Evolutionary conservation across 495 filamentous ascomycete species (phyloP).

Genomic region (Aspergillus olivimuriae): DNA sequence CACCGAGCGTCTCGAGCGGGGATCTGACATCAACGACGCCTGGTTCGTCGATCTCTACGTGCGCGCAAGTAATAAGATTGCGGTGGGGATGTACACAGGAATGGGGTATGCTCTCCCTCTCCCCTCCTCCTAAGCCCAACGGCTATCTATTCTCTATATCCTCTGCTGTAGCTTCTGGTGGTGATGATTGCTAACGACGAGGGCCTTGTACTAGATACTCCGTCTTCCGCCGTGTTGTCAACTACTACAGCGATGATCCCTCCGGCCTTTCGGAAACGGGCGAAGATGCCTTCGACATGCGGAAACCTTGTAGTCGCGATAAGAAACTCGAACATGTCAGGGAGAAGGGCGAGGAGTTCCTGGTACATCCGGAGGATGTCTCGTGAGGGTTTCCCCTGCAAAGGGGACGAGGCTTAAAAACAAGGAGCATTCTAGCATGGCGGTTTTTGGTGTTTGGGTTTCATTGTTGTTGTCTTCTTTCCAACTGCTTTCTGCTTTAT

Average conservation of each 20-base stretch:
- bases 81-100: conserved; percentile 78
- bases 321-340: conserved; percentile 69
- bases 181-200: background rate
- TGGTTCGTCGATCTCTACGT: conserved; percentile 98
- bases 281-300: conserved; percentile 95
- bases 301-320: conserved; percentile 83
- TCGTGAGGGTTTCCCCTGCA: conserved; percentile 25
- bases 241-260: conserved; percentile 85
- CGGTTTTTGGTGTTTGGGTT: conserved; percentile 11
- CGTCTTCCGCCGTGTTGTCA: conserved; percentile 79
- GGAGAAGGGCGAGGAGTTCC: conserved; percentile 73
- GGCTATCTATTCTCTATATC: no score
- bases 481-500: no score
- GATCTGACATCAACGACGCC: conserved; percentile 70
- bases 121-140: no score
- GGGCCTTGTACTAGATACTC: conserved; percentile 44
- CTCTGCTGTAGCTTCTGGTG: conserved; percentile 2
- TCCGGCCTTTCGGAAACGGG: conserved; percentile 46
- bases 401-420: background rate
- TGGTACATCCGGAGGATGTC: conserved; percentile 77
- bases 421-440: conserved; percentile 5
- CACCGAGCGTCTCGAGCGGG: conserved; percentile 69
- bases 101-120: conserved; percentile 60
- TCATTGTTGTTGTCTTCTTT: no score
- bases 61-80: conserved; percentile 76